Evolutionary conservation across 345 rosid species (phyloP), one percentile per base, ranked within the genome.

Genomic region (Salix viminalis): DNA sequence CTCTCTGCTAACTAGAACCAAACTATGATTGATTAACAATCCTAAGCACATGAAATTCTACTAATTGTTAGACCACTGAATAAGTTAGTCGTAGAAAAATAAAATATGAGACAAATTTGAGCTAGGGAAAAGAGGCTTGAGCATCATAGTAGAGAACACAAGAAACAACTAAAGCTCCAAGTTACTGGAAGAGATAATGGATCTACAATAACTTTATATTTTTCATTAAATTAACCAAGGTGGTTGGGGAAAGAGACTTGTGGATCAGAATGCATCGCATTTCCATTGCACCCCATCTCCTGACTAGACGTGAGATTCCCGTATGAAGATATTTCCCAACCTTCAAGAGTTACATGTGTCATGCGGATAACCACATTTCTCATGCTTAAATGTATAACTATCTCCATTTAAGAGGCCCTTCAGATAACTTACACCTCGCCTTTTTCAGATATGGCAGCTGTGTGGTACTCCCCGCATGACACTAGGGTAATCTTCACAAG

Each of bases 341-440:
- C 87, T 84, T 83, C 88, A 86, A 84, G 74, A 82, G 84, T 78
- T 78, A 82, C 79, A 84, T 79, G 85, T 83, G 85, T 84, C 85
- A 85, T 82, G 86, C 36, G 65, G 87, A 87, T 75, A 81, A 85
- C 82, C 85, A 84, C 76, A 85, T 67, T 81, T 81, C 70, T 83
- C 86, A 88, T 86, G 77, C 81, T 82, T 76, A 86, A 82, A 76
- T 44, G 77, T 48, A 87, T 83, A 81, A 85, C 74, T 81, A 83
- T 88, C 83, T 83, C 85, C 86, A 80, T 75, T 50, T 72, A 82
- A 82, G 67, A 79, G 82, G 82, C 85, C 77, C 73, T 80, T 81
- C 36, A 82, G 83, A 83, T 79, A 89, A 92, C 99, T 96, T 94
- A 93, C 98, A 96, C 97, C 94, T 96, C 98, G 82, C 97, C 93